These are phyloP conservation scores for Macrophomina phaseolina DNA, from an alignment of 2,329 filamentous ascomycete species.

Conservation along the genomic window DNA sequence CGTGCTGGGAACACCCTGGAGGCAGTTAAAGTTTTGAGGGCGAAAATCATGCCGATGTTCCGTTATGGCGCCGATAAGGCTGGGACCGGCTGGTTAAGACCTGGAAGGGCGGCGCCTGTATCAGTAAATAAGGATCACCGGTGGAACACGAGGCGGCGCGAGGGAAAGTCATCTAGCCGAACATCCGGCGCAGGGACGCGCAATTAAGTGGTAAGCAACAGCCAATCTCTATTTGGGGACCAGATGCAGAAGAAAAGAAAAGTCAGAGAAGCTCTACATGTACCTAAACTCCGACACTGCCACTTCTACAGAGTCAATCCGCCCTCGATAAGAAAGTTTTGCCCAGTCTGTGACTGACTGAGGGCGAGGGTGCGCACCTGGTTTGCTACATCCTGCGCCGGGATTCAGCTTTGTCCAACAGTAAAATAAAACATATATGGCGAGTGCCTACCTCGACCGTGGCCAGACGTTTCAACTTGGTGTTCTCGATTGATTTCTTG, in stretches of 20 bases:
- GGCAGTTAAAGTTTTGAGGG: neutral
- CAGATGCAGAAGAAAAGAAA: neutral
- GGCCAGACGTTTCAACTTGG: conserved; percentile 57
- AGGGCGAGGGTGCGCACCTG: conserved; percentile 43
- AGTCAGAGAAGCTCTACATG: neutral
- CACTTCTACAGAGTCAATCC: conserved; percentile 38
- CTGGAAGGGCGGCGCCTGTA: neutral
- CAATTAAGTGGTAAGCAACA: neutral
- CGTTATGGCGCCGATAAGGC: neutral
- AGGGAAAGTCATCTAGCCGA: conserved; percentile 2
- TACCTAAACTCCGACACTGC: neutral
- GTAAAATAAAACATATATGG: neutral
- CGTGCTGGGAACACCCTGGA: neutral
- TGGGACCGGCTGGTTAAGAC: neutral
- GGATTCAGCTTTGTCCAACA: neutral
- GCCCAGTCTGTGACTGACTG: conserved; percentile 44
- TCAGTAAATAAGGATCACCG: conserved; percentile 21
- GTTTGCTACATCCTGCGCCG: conserved; percentile 41
- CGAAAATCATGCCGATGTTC: too few relatives aligned
- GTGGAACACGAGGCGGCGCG: conserved; percentile 7
- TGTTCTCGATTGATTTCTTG: conserved; percentile 49
- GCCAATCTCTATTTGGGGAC: conserved; percentile 7
- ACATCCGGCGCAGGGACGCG: conserved; percentile 2
- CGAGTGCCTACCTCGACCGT: conserved; percentile 54
- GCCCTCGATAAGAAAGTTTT: conserved; percentile 46